Evolutionary conservation across 176 grass and related monocot species (phyloP).

Genomic region (Bonia amplexicaulis): DNA sequence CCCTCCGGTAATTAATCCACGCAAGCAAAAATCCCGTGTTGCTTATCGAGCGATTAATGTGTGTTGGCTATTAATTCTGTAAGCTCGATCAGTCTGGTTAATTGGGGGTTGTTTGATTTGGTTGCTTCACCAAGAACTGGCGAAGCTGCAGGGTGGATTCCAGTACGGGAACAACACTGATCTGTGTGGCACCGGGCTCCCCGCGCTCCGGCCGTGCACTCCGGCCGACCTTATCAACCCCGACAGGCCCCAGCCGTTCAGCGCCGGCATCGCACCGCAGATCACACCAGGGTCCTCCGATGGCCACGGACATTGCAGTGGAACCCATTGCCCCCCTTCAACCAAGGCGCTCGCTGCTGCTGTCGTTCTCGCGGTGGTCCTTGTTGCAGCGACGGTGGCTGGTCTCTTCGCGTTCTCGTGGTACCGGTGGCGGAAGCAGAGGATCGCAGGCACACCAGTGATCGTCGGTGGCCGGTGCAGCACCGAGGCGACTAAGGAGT

Average conservation of each 20-base stretch:
- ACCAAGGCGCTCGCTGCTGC: slow-evolving; percentile 52
- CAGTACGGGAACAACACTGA: slow-evolving; percentile 78
- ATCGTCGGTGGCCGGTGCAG: slow-evolving; percentile 6
- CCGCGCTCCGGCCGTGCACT: slow-evolving; percentile 60
- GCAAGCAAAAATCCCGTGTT: background rate
- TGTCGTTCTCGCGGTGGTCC: slow-evolving; percentile 31
- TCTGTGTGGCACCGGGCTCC: slow-evolving; percentile 64
- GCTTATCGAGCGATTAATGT: background rate
- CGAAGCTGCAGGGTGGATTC: slow-evolving; percentile 60
- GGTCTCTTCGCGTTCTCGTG: slow-evolving; percentile 53
- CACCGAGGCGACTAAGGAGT: slow-evolving; percentile 29
- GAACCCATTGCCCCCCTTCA: slow-evolving; percentile 34
- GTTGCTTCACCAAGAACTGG: slow-evolving; percentile 46
- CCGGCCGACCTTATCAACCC: slow-evolving; percentile 60
- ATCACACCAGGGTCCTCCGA: slow-evolving; percentile 20
- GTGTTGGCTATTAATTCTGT: background rate
- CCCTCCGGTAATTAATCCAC: slow-evolving; percentile 54
- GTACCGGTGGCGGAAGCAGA: slow-evolving; percentile 44
- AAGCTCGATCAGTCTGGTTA: background rate
- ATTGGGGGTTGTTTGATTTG: background rate
- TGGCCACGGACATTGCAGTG: slow-evolving; percentile 34
- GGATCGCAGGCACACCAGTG: background rate
- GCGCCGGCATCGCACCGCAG: slow-evolving; percentile 52
- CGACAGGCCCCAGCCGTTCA: slow-evolving; percentile 74
- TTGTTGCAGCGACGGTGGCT: slow-evolving; percentile 31